phyloP scores from a whole-genome alignment of 2,329 filamentous ascomycete species.

The Ophiostoma sp. region DNA sequence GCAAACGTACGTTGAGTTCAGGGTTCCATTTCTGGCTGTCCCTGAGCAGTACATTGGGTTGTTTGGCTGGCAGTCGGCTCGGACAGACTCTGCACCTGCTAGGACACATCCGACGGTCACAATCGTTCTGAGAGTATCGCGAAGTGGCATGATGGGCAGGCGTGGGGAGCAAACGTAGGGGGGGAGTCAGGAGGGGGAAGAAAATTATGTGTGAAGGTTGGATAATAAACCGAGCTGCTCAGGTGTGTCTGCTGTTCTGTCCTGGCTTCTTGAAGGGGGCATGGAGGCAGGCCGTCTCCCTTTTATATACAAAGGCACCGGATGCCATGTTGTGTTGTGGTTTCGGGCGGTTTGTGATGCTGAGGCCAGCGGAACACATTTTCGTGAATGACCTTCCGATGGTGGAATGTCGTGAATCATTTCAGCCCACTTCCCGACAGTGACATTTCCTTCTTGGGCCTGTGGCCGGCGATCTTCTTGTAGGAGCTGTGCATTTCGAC shows the following conservation, averaged over 20 bases:
- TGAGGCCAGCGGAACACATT: background rate
- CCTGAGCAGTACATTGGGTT: constrained; percentile 35
- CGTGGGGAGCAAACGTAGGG: background rate
- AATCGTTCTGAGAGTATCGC: background rate
- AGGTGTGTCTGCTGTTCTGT: background rate
- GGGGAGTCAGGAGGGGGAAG: background rate
- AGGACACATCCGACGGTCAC: background rate
- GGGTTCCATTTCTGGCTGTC: constrained; percentile 35
- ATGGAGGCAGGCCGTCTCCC: background rate
- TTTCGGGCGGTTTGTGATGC: background rate
- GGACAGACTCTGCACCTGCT: background rate
- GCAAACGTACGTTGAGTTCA: constrained; percentile 38
- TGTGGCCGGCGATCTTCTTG: background rate
- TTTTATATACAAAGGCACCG: background rate
- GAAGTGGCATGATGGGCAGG: background rate
- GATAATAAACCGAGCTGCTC: background rate
- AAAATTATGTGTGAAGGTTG: background rate
- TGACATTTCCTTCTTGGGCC: background rate
- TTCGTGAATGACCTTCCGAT: background rate
- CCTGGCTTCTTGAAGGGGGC: background rate
- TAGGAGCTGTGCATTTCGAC: too few relatives aligned
- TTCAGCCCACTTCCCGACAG: background rate
- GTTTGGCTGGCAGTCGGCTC: constrained; percentile 7
- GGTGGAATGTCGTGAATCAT: background rate
- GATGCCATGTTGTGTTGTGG: background rate